Conservation (phyloP, 441 rosid species). For the Populus hybrid region DNA sequence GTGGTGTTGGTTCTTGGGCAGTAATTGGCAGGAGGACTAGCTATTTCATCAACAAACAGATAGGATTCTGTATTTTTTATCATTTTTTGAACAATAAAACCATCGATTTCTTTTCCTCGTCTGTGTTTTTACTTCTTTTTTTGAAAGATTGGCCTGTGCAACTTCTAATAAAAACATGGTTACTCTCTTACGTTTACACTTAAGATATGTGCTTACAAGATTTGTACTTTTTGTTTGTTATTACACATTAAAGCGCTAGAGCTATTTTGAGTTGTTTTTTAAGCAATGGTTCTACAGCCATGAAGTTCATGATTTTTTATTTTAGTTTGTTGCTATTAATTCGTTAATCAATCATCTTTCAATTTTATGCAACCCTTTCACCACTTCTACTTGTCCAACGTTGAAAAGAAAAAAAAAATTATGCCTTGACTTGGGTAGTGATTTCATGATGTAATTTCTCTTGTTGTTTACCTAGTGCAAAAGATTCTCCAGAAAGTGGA, state of each 20-base stretch:
- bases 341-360: no score
- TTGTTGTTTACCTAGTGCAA: no score
- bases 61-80: neutral
- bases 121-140: neutral
- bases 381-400: no score
- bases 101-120: no score
- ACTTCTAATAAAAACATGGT: neutral
- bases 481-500: neutral
- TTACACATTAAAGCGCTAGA: neutral
- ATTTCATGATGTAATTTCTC: neutral
- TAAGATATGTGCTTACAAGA: neutral
- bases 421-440: neutral
- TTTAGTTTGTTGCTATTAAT: no score
- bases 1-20: neutral
- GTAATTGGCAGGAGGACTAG: neutral
- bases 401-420: no score
- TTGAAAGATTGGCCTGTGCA: neutral
- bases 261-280: neutral
- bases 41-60: neutral
- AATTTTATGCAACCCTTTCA: no score
- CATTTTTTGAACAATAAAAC: neutral
- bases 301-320: no score
- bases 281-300: neutral
- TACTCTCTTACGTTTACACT: neutral
- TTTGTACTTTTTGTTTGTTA: no score